Percentiles rank a stretch among this genome's conserved stretches.
phyloP scores from a whole-genome alignment of 306 rosid species.

The Cucurbita maxima region DNA sequence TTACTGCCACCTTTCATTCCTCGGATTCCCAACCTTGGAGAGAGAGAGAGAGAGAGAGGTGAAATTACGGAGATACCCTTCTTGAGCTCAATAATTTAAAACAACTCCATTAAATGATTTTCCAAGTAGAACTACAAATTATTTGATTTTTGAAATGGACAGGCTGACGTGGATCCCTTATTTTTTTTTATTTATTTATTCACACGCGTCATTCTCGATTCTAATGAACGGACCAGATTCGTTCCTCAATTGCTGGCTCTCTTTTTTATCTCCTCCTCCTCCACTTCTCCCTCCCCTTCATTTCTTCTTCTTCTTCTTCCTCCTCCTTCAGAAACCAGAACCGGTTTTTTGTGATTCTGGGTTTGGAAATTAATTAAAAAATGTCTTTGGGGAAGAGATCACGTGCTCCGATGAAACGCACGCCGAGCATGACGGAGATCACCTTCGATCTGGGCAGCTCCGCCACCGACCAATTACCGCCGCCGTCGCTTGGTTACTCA shows the following conservation, averaged over 20 bases:
- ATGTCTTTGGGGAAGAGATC: conserved; percentile 81
- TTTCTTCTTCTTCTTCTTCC: background rate
- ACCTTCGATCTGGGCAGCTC: conserved; percentile 46
- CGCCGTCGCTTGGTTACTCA: background rate
- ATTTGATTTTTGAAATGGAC: background rate
- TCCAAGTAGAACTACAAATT: background rate
- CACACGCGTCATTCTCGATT: background rate
- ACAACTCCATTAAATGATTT: background rate
- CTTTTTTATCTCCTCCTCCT: conserved; percentile 20
- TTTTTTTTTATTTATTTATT: background rate
- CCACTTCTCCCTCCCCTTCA: conserved; percentile 2
- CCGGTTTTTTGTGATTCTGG: background rate
- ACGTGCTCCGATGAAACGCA: conserved; percentile 65
- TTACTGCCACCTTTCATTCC: background rate
- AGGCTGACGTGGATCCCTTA: conserved; percentile 10
- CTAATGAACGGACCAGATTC: conserved; percentile 38
- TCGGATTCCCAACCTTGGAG: background rate
- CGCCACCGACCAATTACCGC: background rate
- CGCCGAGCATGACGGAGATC: conserved; percentile 72
- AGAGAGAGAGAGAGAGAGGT: background rate
- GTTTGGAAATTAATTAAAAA: background rate
- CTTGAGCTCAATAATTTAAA: background rate
- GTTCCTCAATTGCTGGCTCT: conserved; percentile 40
- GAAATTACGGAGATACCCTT: background rate
- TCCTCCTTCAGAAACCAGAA: background rate